These are phyloP conservation scores for Mrakia gelida DNA, from an alignment of 768 basidiomycete genomes.

Conservation along the genomic window DNA sequence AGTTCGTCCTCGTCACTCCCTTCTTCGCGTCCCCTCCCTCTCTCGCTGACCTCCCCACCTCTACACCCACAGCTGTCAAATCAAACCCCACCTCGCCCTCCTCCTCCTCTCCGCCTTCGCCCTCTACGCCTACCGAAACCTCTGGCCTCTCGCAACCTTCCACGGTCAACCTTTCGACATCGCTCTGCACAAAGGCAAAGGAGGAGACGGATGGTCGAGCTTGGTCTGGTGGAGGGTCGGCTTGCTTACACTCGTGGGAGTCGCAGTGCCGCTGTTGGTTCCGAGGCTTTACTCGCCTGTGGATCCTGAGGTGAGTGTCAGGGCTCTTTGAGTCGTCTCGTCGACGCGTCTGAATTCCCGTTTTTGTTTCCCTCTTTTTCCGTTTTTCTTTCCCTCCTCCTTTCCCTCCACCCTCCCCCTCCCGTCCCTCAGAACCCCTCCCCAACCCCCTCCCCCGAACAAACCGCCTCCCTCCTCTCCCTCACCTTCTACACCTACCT, in stretches of 20 bases:
- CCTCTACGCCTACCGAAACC: constrained; percentile 23
- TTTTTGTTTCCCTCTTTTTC: too few species aligned
- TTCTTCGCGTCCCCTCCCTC: not conserved
- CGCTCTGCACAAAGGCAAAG: constrained; percentile 18
- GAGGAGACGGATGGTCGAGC: constrained; percentile 4
- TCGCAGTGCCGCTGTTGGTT: not conserved
- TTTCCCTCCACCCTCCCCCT: too few species aligned
- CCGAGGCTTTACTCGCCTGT: not conserved
- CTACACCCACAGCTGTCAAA: not conserved
- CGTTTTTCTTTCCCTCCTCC: too few species aligned
- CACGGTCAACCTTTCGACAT: constrained; percentile 17
- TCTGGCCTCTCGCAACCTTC: constrained; percentile 5
- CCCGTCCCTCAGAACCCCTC: not conserved
- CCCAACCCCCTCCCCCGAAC: not conserved
- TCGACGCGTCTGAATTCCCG: not conserved
- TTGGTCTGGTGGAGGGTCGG: constrained; percentile 25
- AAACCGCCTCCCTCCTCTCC: not conserved
- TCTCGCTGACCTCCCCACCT: not conserved
- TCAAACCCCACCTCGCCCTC: constrained; percentile 17
- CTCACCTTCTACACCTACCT: constrained; percentile 29
- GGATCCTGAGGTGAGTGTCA: not conserved
- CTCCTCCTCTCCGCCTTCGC: constrained; percentile 14
- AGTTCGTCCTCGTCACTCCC: not conserved
- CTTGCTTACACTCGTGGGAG: not conserved
- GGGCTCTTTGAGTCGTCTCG: not conserved